Evolutionary conservation across 1,139 yeast species (phyloP).

Genomic region (Nakaseomyces bracarensis): DNA sequence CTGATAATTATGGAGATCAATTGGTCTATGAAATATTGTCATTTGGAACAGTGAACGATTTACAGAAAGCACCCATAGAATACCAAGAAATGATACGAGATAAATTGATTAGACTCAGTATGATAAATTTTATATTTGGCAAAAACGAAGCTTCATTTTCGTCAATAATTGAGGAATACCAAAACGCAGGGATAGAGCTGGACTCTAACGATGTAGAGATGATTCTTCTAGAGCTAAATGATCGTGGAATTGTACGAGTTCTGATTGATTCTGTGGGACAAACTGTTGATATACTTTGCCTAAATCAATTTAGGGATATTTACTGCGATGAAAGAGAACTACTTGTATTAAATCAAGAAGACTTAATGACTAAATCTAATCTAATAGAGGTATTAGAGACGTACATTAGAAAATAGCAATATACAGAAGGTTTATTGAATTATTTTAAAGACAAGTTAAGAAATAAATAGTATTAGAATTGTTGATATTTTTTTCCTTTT

Average conservation of each 20-base stretch:
- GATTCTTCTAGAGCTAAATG: slow-evolving; percentile 6
- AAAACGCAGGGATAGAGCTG: slow-evolving; percentile 8
- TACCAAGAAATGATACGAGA: not conserved
- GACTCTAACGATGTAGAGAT: slow-evolving; percentile 13
- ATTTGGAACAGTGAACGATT: slow-evolving; percentile 24
- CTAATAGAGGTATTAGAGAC: slow-evolving; percentile 11
- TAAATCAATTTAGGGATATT: slow-evolving; percentile 25
- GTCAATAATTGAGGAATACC: not conserved
- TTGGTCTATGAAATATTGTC: slow-evolving; percentile 22
- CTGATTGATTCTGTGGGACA: slow-evolving; percentile 21
- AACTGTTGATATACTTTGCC: slow-evolving; percentile 11
- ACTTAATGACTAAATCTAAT: slow-evolving; percentile 7
- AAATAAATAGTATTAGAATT: no score
- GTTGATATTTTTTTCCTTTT: no score
- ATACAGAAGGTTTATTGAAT: no score
- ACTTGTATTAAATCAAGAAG: slow-evolving; percentile 8
- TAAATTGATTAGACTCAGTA: slow-evolving; percentile 12
- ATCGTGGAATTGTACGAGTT: slow-evolving; percentile 14
- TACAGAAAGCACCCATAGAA: slow-evolving; percentile 5
- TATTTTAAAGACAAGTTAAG: no score
- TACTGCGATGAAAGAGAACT: slow-evolving; percentile 22
- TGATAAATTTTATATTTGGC: slow-evolving; percentile 6
- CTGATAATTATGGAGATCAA: not conserved
- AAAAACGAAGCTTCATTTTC: not conserved
- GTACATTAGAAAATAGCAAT: slow-evolving; percentile 12